Evolutionary conservation across 768 basidiomycete species (phyloP).

Genomic region (Suillus discolor): DNA sequence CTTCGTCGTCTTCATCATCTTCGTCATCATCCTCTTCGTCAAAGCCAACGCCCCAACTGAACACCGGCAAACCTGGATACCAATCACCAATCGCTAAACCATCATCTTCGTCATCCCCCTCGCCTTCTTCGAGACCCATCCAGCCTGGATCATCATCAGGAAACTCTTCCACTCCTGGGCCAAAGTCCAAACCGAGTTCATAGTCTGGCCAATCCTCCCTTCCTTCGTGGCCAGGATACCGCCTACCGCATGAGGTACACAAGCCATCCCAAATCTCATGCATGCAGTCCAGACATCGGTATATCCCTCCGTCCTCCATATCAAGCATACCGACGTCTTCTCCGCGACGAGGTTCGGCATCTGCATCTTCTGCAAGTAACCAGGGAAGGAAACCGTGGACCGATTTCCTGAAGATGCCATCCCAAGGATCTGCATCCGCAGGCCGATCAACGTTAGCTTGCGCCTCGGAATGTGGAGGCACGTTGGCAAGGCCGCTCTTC

Average conservation of each 20-base stretch:
- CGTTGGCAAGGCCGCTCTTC: conserved; percentile 52
- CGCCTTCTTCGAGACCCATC: conserved; percentile 35
- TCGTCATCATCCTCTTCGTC: conserved; percentile 21
- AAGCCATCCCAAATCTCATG: conserved; percentile 76
- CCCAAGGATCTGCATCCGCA: conserved; percentile 60
- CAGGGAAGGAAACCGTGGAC: conserved; percentile 21
- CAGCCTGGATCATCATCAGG: conserved; percentile 33
- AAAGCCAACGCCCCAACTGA: conserved; percentile 21
- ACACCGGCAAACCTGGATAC: conserved; percentile 18
- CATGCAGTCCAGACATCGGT: conserved; percentile 73
- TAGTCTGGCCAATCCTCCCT: conserved; percentile 31
- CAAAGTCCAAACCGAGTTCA: conserved; percentile 38
- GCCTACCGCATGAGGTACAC: conserved; percentile 63
- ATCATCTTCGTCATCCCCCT: conserved; percentile 36
- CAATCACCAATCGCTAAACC: conserved; percentile 21
- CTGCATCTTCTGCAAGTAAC: conserved; percentile 20
- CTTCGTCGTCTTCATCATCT: conserved; percentile 21
- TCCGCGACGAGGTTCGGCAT: conserved; percentile 26
- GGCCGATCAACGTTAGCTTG: conserved; percentile 31
- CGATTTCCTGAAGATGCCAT: conserved; percentile 53
- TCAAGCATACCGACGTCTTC: conserved; percentile 66
- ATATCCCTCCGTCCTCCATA: conserved; percentile 75
- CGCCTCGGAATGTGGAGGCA: conserved; percentile 14
- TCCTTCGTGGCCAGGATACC: conserved; percentile 54
- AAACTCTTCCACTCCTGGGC: conserved; percentile 36